phyloP scores from a whole-genome alignment of 345 rosid species.

The Microthlaspi erraticum region DNA sequence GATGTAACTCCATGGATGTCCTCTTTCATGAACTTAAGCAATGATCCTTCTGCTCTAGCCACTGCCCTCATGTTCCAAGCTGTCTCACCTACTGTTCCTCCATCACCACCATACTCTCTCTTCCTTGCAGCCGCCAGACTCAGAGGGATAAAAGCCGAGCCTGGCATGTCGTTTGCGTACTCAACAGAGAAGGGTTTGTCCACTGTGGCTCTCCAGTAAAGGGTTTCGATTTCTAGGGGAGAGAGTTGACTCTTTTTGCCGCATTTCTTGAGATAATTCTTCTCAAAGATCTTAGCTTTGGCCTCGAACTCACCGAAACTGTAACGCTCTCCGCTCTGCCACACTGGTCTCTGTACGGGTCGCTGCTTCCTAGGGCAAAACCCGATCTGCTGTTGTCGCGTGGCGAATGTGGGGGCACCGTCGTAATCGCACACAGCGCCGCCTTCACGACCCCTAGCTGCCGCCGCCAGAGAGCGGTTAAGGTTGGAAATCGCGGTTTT shows the following conservation, averaged over 20 bases:
- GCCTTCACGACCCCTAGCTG: conserved; percentile 43
- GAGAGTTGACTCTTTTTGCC: conserved; percentile 66
- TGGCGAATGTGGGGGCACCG: conserved; percentile 83
- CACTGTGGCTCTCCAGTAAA: conserved; percentile 91
- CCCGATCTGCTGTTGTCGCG: conserved; percentile 99
- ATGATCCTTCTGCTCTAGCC: conserved; percentile 85
- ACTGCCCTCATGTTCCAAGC: conserved; percentile 97
- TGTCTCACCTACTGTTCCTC: conserved; percentile 75
- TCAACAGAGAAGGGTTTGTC: conserved; percentile 97
- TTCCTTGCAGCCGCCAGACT: conserved; percentile 49
- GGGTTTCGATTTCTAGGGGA: conserved; percentile 72
- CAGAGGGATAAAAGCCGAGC: conserved; percentile 78
- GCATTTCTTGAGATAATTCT: conserved; percentile 61
- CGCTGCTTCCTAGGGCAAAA: conserved; percentile 91
- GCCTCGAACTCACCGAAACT: conserved; percentile 86
- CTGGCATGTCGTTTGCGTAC: conserved; percentile 98
- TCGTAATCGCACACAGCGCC: conserved; percentile 41
- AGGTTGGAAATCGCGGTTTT: conserved; percentile 76
- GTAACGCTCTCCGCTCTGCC: conserved; percentile 96
- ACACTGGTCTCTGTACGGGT: conserved; percentile 87
- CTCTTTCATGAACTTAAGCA: conserved; percentile 95
- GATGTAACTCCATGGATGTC: conserved; percentile 98
- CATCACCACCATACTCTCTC: conserved; percentile 65
- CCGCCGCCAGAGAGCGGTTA: conserved; percentile 71
- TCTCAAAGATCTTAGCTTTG: conserved; percentile 83